phyloP scores from a whole-genome alignment of 768 basidiomycete species.

The Trametes villosa region DNA sequence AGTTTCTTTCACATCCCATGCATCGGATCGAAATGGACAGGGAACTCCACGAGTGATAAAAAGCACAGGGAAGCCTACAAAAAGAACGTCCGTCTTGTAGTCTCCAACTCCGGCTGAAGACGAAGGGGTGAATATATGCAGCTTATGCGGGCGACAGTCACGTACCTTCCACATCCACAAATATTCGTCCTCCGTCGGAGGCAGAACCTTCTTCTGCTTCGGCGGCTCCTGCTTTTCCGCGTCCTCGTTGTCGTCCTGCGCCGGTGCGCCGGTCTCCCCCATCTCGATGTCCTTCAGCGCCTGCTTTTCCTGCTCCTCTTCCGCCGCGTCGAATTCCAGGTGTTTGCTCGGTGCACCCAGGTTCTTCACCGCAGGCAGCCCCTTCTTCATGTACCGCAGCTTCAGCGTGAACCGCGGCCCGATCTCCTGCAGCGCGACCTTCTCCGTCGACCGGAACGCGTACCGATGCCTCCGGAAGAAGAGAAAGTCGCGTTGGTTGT shows the following conservation, averaged over 20 bases:
- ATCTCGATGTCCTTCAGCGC: constrained; percentile 31
- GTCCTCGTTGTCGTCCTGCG: constrained; percentile 38
- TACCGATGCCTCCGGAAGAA: constrained; percentile 97
- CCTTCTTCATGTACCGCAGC: constrained; percentile 85
- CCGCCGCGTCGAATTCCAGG: constrained; percentile 51
- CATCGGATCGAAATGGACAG: background rate
- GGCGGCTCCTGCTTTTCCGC: constrained; percentile 16
- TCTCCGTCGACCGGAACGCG: constrained; percentile 89
- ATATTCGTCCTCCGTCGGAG: constrained; percentile 75
- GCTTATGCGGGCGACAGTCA: constrained; percentile 15
- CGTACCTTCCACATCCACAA: constrained; percentile 92
- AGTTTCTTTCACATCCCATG: background rate
- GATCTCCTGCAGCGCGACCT: constrained; percentile 94
- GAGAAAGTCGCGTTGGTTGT: constrained; percentile 97
- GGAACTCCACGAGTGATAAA: background rate
- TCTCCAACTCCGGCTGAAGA: constrained; percentile 88
- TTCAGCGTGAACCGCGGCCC: constrained; percentile 97
- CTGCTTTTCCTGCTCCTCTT: constrained; percentile 13
- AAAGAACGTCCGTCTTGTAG: constrained; percentile 89
- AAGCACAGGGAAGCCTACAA: constrained; percentile 46
- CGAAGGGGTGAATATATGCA: constrained; percentile 6
- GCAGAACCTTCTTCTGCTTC: constrained; percentile 43
- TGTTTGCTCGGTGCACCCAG: constrained; percentile 65
- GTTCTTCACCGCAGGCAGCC: constrained; percentile 79
- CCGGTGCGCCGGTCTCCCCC: constrained; percentile 33